Evolutionary conservation across 306 rosid genomes (phyloP), one percentile per base, ranked within the genome.

Genomic region (Quercus rubra): DNA sequence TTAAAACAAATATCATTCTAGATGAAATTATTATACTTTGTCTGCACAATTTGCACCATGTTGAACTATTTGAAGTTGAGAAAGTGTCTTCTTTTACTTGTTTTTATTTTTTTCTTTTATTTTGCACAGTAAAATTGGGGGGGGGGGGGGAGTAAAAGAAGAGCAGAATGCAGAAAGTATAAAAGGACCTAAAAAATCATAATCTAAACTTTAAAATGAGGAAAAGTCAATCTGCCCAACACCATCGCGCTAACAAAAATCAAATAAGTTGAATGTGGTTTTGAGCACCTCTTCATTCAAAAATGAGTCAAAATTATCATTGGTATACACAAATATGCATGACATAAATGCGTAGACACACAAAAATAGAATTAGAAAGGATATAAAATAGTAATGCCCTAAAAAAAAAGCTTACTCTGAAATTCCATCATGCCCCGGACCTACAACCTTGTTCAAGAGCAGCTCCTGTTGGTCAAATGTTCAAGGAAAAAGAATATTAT

Each of bases 381-480:
- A 33, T 33, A 17, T 19, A 4, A 64, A 64, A 64, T 3, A 9
- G 4, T 67, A 18, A 67, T 19, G 38, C 72, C 10, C 17, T 33
- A 35, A 57, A 76, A 63, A 41, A 52, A 52, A 6, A 61, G 74
- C 83, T 85, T 88, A 90, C 94, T 79, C 80, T 68, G 81, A 74
- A 77, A 73, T 72, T 55, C 71, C 88, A 76, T 83, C 90, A 79
- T 83, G 87, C 74, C 81, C 90, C 75, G 81, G 78, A 72, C 91
- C 72, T 74, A 89, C 82, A 79, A 84, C 88, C 85, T 90, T 90
- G 80, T 86, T 89, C 68, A 81, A 70, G 78, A 91, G 86, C 82
- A 93, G 74, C 57, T 90, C 99, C 99, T 96, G 91, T 80, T 84
- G 71, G 41, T 35, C 75, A 77, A 31, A 73, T 10, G 18, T 73